Percentiles rank a stretch among this genome's conserved stretches.
Conservation (phyloP, 768 basidiomycete species). For the Russula brevipes region DNA sequence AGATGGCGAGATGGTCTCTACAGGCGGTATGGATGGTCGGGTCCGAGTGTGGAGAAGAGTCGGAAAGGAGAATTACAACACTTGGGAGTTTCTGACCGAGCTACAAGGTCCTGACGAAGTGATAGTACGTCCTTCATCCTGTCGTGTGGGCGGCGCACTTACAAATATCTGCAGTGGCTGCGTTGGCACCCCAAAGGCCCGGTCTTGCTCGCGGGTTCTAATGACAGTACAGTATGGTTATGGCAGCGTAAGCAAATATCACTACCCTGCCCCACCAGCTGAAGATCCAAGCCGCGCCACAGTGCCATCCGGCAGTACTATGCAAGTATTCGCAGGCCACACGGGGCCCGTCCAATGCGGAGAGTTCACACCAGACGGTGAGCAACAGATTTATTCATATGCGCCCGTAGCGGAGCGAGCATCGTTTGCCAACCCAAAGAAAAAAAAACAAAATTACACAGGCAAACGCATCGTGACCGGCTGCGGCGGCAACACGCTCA, state of each 20-base stretch:
- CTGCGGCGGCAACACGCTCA: slow-evolving; percentile 72
- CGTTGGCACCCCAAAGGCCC: slow-evolving; percentile 94
- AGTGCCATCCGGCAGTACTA: slow-evolving; percentile 94
- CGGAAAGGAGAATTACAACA: slow-evolving; percentile 62
- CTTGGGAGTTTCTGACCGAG: slow-evolving; percentile 93
- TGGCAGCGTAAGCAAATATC: slow-evolving; percentile 76
- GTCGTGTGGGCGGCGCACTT: background rate
- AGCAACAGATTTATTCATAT: slow-evolving; percentile 3
- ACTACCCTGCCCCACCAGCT: background rate
- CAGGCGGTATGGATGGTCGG: slow-evolving; percentile 97
- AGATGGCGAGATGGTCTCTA: slow-evolving; percentile 91
- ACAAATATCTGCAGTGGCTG: slow-evolving; percentile 60
- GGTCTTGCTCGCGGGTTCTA: slow-evolving; percentile 85
- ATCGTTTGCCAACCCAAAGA: too few relatives aligned
- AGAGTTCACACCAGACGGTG: slow-evolving; percentile 88
- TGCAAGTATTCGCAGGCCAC: slow-evolving; percentile 95
- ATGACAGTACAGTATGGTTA: slow-evolving; percentile 92
- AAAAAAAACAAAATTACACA: slow-evolving; percentile 27
- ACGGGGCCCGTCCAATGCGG: slow-evolving; percentile 79
- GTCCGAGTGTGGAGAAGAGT: slow-evolving; percentile 89
- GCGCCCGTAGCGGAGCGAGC: too few relatives aligned
- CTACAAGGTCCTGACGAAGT: slow-evolving; percentile 95
- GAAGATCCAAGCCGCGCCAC: slow-evolving; percentile 13
- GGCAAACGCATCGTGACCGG: slow-evolving; percentile 89
- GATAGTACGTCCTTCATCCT: slow-evolving; percentile 49